phyloP scores from a whole-genome alignment of 2,329 filamentous ascomycete species.

The Trichoderma arundinaceum region DNA sequence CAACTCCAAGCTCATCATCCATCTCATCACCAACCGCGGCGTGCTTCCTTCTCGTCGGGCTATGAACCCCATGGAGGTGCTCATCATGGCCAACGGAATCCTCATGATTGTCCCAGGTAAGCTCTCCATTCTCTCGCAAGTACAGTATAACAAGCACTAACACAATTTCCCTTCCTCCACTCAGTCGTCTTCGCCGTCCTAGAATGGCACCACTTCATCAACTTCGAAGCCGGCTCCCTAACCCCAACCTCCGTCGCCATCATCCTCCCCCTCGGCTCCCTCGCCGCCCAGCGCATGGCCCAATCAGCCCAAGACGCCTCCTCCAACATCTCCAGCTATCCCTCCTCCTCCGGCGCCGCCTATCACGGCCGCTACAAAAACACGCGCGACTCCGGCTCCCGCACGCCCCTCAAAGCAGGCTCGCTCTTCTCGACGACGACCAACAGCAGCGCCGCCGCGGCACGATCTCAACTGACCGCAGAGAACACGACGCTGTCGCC shows the following conservation, averaged over 20 bases:
- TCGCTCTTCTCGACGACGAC: conserved; percentile 36
- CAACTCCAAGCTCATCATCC: conserved; percentile 56
- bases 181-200: conserved; percentile 58
- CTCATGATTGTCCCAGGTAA: conserved; percentile 63
- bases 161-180: background rate
- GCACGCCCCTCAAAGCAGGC: conserved; percentile 38
- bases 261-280: conserved; percentile 58
- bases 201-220: conserved; percentile 49
- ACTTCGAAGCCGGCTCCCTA: conserved; percentile 58
- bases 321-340: conserved; percentile 31
- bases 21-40: conserved; percentile 55
- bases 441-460: conserved; percentile 16
- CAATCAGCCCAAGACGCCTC: conserved; percentile 35
- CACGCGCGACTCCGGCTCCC: conserved; percentile 32
- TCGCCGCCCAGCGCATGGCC: conserved; percentile 56
- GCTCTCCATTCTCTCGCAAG: conserved; percentile 24
- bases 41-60: conserved; percentile 51
- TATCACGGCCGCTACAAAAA: conserved; percentile 34
- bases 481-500: background rate
- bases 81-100: conserved; percentile 61
- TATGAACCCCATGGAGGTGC: conserved; percentile 59
- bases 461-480: background rate
- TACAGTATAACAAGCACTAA: background rate
- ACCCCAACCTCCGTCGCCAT: conserved; percentile 57
- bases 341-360: conserved; percentile 29